Evolutionary conservation across 305 asterid genomes (phyloP), one percentile per base, ranked within the genome.

Genomic region (Plantago coronopus): DNA sequence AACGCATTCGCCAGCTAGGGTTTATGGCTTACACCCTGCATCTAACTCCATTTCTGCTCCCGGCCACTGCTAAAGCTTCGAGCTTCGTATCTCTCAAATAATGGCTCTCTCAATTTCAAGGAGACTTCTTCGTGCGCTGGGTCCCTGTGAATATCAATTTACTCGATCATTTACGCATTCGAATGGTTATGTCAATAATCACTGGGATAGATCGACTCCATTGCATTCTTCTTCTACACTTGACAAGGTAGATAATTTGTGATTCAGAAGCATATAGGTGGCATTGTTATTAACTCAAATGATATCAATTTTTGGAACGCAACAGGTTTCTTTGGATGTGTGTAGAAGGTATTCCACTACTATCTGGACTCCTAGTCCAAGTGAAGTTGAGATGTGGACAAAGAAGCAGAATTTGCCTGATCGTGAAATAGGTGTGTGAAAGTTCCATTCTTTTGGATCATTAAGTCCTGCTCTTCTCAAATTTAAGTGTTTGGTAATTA

Each of bases 81-180:
- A 23, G 13, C 43, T 22, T 16, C 34, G 34, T 37, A 7, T 16
- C n/a, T 12, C 22, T 57, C n/a, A 38, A 19, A 17, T 45, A 50
- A 85, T 86, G 96, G 88, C 93, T 3, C 62, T 79, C 58, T 68
- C 76, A 42, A 71, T 88, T 74, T 78, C 87, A 25, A 77, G 85
- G 56, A 82, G 83, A 64, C 56, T 79, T 53, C 54, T 79, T 69
- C 90, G 84, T 42, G 76, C 83, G 54, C 14, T 78, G 31, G 70
- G 66, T 53, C 73, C 85, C 37, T 34, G 53, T 58, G 69, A 67
- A 47, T 57, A 48, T 25, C 74, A 70, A 60, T 68, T 84, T 23
- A 17, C 68, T 57, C 48, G 61, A 34, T 45, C 75, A 58, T 48
- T 65, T 66, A 51, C 75, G 11, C 61, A 62, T 47, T 74, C 46